Evolutionary conservation across 176 grass and related monocot genomes (phyloP), one percentile per base, ranked within the genome.

Genomic region (Carex pumila): DNA sequence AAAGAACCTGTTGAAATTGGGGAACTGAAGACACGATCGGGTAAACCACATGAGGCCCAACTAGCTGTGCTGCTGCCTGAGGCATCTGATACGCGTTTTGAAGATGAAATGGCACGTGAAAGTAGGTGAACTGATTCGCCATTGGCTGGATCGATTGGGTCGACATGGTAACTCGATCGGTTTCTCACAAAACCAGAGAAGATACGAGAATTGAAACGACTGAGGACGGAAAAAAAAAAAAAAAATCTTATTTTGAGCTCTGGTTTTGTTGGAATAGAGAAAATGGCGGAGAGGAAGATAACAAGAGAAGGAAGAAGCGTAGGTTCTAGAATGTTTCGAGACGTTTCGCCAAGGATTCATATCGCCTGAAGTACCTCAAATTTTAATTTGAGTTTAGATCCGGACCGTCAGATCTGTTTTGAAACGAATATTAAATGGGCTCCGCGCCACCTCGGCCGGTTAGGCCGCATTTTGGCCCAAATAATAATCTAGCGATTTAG

Each of bases 91-190:
- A 85, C 4, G 85, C 53, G 68, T 86, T 83, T 41, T 92, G 94
- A 25, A 97, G 90, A 71, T 94, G 92, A 69, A 92, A 94, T 1
- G 94, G 88, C 17, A 89, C 80, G 41, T 88, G 94, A 25, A 97
- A 94, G 83, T 92, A 92, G 76, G 88, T 31, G 81, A 93, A 88
- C 81, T 84, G 91, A 55, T 69, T 29, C 32, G 72, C 80, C 49
- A 84, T 19, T 6, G 84, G 71, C 34, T 83, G 66, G 79, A 92
- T 79, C 71, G 85, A 86, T 78, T 88, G 82, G 65, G 70, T 88
- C 57, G 84, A 90, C 91, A 91, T 96, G 39, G 74, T 32, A 21
- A 62, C 31, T 54, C 19, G 36, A 47, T 79, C 52, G 49, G 12
- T 79, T 36, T 31, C 0, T 56, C 49, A 29, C 9, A 29, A 6